Base-by-base conservation (phyloP, 148 eudicot genomes). In the Rheum nobile region DNA sequence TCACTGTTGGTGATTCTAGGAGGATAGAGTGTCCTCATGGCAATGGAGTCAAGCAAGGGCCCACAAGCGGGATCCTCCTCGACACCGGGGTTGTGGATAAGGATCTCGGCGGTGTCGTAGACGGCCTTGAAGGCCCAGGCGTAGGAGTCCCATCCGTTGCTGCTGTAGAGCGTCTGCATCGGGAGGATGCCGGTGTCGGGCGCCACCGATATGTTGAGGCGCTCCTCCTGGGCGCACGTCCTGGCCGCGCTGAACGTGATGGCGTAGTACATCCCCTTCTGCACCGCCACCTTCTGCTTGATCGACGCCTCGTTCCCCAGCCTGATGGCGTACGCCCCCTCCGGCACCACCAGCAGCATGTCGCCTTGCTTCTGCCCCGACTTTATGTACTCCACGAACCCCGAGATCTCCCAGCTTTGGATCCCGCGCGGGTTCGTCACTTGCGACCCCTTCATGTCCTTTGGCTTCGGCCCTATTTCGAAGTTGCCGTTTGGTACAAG, bases 31-130 rank as follows among this genome's bases (percentile, higher is more conserved):
- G 88, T 75, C 21, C 86, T 83, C 71, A 93, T 85, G 13, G 98
- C 98, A 31, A 93, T 67, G 0, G 96, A 76, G 79, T 93, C 98
- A 54, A 93, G 78, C 35, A 91, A 85, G 0, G 96, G 96, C 0
- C 96, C 96, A 39, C 96, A 91, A 29, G 96, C 96, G 1, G 96
- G 96, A 73, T 93, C 98, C 74, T 93, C 96, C 79, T 90, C 98
- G 6, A 83, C 89, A 17, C 98, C 98, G 0, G 98, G 96, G 74
- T 93, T 93, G 52, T 93, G 98, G 35, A 93, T 82, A 3, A 88
- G 72, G 26, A 93, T 80, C 74, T 89, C 93, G 6, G 81, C 87
- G 39, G 73, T 75, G 17, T 69, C 77, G n/a, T 44, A 59, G 19
- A 29, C 72, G 2, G 98, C 89, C 41, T 77, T 80, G 63, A 88